These are phyloP conservation scores for Rehmannia glutinosa DNA, from an alignment of 257 asterid genomes.

Conservation along the genomic window DNA sequence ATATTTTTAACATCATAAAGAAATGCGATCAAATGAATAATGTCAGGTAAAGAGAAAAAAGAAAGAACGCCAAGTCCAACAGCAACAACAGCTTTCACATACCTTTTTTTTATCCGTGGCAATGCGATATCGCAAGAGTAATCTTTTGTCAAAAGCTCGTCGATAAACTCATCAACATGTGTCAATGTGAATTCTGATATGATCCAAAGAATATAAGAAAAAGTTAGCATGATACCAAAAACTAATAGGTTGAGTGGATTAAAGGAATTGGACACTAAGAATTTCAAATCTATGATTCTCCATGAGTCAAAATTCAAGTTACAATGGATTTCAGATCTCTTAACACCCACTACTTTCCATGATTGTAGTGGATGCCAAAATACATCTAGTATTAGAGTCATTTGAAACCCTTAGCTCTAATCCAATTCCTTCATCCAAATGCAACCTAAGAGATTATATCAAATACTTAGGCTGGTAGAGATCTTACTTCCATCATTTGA, in stretches of 20 bases:
- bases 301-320: neutral
- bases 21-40: neutral
- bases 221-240: neutral
- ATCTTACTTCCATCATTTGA: constrained; percentile 63
- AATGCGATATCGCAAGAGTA: constrained; percentile 88
- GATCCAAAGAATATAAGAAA: neutral
- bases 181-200: constrained; percentile 62
- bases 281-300: neutral
- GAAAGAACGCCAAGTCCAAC: neutral
- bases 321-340: neutral
- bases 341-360: neutral
- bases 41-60: neutral
- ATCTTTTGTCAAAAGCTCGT: constrained; percentile 80
- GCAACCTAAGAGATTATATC: neutral
- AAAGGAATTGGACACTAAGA: neutral
- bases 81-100: neutral
- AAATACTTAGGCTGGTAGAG: neutral
- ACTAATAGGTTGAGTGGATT: neutral
- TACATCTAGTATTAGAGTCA: neutral
- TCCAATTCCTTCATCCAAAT: neutral
- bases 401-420: neutral
- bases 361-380: neutral
- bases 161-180: constrained; percentile 85
- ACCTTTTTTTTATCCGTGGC: constrained; percentile 92
- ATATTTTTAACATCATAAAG: neutral